Evolutionary conservation across 257 asterid genomes (phyloP), one percentile per base, ranked within the genome.

Genomic region (Forsythia viridissima): DNA sequence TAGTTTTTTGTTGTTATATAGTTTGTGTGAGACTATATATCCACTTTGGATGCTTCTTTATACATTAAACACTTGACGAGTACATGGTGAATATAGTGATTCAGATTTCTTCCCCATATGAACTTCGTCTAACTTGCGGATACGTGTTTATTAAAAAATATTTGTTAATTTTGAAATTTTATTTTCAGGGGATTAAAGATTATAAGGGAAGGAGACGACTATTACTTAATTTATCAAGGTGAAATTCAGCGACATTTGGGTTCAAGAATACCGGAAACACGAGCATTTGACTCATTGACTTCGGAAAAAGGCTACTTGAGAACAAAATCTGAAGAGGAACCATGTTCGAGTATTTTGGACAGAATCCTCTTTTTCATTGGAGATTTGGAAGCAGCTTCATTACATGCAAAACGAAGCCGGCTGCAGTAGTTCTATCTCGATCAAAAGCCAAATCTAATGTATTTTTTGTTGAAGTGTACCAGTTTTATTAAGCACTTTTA

Each of bases 201-300:
- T 84, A 88, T 89, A 79, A 89, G 96, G 77, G 98, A 93, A 89
- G 98, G 98, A 77, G 89, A 87, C 44, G 92, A 92, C 24, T 93
- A 84, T 81, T 83, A 88, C 70, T 84, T 93, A 66, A 90, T 92
- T 74, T 92, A 90, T 76, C 96, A 85, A 80, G 98, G 98, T 30
- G 89, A 85, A 81, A 90, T 93, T 79, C 93, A 92, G 82, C 83
- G 91, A 39, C 85, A 85, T 86, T 84, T 93, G 75, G 97, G 98
- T 71, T 81, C 90, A 15, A 77, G 94, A 81, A 77, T 41, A 65
- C 79, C 51, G 39, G 80, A 71, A 48, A 77, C 69, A 5, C 85
- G 38, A 76, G 77, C 76, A 43, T 67, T 34, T 57, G 79, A 71
- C 51, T 77, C 80, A 8, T 18, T 51, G 37, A 44, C 13, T 57